Conservation (phyloP, 768 basidiomycete species). For the Suillus luteus region DNA sequence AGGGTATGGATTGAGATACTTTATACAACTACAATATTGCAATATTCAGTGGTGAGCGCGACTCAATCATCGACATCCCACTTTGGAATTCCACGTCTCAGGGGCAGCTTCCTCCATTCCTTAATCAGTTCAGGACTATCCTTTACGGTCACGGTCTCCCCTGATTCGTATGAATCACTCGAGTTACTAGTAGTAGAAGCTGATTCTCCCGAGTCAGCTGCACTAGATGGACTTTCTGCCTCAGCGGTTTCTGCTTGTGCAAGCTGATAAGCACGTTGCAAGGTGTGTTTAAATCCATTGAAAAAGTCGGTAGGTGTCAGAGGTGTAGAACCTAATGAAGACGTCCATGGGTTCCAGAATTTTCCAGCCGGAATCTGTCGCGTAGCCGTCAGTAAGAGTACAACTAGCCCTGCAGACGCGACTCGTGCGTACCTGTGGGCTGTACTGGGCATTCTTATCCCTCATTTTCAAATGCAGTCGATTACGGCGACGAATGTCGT, state of each 20-base stretch:
- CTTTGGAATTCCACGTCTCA: constrained; percentile 23
- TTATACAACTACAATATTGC: too few species aligned
- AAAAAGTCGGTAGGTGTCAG: not conserved
- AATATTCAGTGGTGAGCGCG: too few species aligned
- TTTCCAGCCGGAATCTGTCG: not conserved
- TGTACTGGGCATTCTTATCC: not conserved
- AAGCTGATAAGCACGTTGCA: not conserved
- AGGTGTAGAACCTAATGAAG: not conserved
- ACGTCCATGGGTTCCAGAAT: not conserved
- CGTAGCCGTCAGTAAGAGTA: not conserved
- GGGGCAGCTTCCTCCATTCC: constrained; percentile 29
- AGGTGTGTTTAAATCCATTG: not conserved
- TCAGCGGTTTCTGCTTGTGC: not conserved
- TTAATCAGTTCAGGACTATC: not conserved
- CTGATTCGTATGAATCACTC: not conserved
- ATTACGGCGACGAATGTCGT: constrained; percentile 3
- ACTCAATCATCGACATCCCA: constrained; percentile 22
- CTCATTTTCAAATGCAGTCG: constrained; percentile 27
- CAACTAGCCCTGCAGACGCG: not conserved
- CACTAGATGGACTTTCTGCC: not conserved
- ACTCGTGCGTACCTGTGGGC: not conserved
- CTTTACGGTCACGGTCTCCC: not conserved
- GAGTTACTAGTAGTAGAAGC: too few species aligned
- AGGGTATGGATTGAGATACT: not conserved
- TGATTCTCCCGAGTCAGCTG: not conserved